Conservation (phyloP, 345 rosid genomes). For the Corymbia maculata region DNA sequence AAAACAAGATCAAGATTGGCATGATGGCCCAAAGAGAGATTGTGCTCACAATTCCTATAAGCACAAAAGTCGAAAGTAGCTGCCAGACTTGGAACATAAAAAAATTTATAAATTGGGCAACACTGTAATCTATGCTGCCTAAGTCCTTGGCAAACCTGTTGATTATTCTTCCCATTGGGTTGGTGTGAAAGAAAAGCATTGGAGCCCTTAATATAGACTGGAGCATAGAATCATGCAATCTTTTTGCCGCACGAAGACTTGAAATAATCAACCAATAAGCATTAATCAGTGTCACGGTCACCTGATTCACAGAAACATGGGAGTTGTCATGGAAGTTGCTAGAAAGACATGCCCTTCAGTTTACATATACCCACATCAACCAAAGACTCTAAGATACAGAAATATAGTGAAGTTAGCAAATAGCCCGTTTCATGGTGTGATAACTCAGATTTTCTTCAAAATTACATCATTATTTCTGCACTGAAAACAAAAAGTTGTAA, state of each 20-base stretch:
- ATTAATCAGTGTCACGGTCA: slow-evolving; percentile 56
- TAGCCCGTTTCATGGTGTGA: background rate
- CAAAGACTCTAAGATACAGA: background rate
- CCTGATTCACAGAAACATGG: slow-evolving; percentile 33
- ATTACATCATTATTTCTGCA: background rate
- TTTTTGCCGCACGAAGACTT: slow-evolving; percentile 77
- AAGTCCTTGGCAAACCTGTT: slow-evolving; percentile 92
- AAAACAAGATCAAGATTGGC: slow-evolving; percentile 86
- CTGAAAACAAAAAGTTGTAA: background rate
- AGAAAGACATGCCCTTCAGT: background rate
- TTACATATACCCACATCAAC: background rate
- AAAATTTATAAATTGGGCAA: slow-evolving; percentile 52
- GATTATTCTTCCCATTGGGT: slow-evolving; percentile 82
- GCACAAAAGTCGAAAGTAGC: slow-evolving; percentile 85
- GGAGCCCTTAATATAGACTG: slow-evolving; percentile 76
- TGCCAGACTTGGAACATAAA: slow-evolving; percentile 72
- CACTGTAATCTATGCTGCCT: slow-evolving; percentile 76
- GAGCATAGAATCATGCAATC: slow-evolving; percentile 74
- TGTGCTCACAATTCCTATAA: slow-evolving; percentile 80
- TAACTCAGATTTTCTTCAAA: slow-evolving; percentile 1
- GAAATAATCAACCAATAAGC: slow-evolving; percentile 82
- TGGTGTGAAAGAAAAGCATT: slow-evolving; percentile 90
- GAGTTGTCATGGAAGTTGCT: background rate
- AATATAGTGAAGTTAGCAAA: background rate
- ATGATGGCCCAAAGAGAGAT: slow-evolving; percentile 88